Evolutionary conservation across 495 filamentous ascomycete species (phyloP).

Genomic region (Penicillium pulvis): DNA sequence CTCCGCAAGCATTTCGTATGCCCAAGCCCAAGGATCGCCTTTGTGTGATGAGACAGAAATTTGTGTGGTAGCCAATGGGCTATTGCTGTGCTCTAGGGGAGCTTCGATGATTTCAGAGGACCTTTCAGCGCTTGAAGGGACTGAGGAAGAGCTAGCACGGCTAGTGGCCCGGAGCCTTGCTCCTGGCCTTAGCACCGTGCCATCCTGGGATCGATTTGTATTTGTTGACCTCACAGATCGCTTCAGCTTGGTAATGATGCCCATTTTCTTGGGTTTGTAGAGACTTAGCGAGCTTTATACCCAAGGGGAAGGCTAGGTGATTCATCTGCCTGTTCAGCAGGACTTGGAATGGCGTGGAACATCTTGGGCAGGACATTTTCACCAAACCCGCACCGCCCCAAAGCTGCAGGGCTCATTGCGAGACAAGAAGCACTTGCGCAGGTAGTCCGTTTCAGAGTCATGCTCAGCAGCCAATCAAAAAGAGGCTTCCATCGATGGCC

Average conservation of each 20-base stretch:
- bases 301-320: background rate
- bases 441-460: background rate
- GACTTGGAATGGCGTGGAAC: background rate
- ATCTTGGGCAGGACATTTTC: background rate
- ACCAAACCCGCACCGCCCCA: background rate
- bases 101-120: background rate
- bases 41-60: background rate
- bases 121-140: background rate
- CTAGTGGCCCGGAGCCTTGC: background rate
- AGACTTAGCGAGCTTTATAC: background rate
- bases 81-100: background rate
- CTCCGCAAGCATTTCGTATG: background rate
- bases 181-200: background rate
- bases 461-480: background rate
- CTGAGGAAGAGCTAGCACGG: background rate
- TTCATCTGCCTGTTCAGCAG: background rate
- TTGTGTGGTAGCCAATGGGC: too few relatives aligned
- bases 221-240: background rate
- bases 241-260: background rate
- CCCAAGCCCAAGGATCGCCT: background rate
- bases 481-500: background rate
- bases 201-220: background rate
- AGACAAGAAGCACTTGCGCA: background rate
- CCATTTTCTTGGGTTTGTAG: background rate
- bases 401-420: background rate